Percentiles rank a stretch among this genome's conserved stretches.
Conservation (phyloP, 345 rosid genomes). For the Aquilaria malaccensis region DNA sequence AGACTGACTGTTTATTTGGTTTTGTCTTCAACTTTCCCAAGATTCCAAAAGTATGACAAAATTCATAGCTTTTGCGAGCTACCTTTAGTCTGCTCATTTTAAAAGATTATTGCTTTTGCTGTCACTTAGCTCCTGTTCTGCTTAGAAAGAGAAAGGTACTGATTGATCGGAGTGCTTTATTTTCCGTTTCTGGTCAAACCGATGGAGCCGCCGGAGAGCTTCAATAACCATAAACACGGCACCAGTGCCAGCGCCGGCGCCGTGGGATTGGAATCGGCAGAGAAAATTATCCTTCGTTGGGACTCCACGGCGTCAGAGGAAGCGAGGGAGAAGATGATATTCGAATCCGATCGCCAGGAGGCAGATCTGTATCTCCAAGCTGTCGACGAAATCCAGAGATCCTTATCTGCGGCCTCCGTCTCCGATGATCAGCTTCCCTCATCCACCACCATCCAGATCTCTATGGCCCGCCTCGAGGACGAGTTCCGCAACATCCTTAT, state of each 20-base stretch:
- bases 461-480: slow-evolving; percentile 96
- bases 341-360: slow-evolving; percentile 62
- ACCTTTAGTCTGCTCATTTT: neutral
- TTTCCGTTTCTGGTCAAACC: slow-evolving; percentile 10
- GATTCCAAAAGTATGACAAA: neutral
- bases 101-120: slow-evolving; percentile 4
- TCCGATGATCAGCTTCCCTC: slow-evolving; percentile 35
- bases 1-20: neutral
- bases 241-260: neutral
- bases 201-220: slow-evolving; percentile 59
- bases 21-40: neutral
- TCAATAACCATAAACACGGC: slow-evolving; percentile 5
- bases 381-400: slow-evolving; percentile 81
- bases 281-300: slow-evolving; percentile 80
- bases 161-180: neutral
- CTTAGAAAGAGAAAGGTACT: too few species aligned
- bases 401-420: slow-evolving; percentile 38
- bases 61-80: slow-evolving; percentile 8
- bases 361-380: slow-evolving; percentile 79
- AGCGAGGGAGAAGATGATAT: slow-evolving; percentile 78
- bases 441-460: slow-evolving; percentile 73
- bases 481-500: slow-evolving; percentile 86
- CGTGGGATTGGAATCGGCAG: slow-evolving; percentile 46
- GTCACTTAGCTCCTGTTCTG: neutral
- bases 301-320: slow-evolving; percentile 88